Base-by-base conservation (phyloP, 2,329 filamentous ascomycete genomes). In the Lachnellula subtilissima region DNA sequence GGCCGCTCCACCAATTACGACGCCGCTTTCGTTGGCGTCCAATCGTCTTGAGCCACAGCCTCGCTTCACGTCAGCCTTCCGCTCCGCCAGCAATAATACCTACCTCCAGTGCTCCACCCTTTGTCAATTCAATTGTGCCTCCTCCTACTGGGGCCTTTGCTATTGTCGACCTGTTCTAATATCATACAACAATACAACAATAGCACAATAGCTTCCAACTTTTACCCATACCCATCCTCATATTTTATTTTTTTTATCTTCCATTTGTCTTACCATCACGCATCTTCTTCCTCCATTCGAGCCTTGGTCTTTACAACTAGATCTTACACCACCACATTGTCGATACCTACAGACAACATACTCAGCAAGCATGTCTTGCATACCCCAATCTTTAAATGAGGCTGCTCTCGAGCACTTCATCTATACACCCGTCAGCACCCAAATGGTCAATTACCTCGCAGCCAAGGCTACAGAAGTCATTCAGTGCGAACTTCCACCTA, bases 371-470 rank as follows among this genome's bases (percentile, higher is more conserved):
- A 65, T 65, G 64, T 39, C 60, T 32, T 60, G 23, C 40, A 47
- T 54, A 32, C 51, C 52, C 15, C 46, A 57, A 48, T 52, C 59
- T 42, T 55, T 67, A 36, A 91, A 91, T 77, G 83, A 86, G 71
- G 81, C 81, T 53, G 89, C 89, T 50, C 80, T 94, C 62, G 88
- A 92, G 67, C 82, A 88, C 67, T 93, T 94, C 71, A 83, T 94
- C 75, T 89, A 87, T 74, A 81, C 83, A 65, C 86, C 86, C 9
- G 89, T 94, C 61, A 85, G 80, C 69, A 80, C 80, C 65, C 80
- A 87, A 54, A 94, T 94, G 89, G 87, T 94, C 67, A 72, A 77
- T 57, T 89, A 90, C 74, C 82, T 94, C 58, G 87, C 89, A 61
- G 75, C 79, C 57, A 89, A 89, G 68, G 88, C 89, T 56, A 78